Evolutionary conservation across 176 grass and related monocot species (phyloP).

Genomic region (Cocos nucifera): DNA sequence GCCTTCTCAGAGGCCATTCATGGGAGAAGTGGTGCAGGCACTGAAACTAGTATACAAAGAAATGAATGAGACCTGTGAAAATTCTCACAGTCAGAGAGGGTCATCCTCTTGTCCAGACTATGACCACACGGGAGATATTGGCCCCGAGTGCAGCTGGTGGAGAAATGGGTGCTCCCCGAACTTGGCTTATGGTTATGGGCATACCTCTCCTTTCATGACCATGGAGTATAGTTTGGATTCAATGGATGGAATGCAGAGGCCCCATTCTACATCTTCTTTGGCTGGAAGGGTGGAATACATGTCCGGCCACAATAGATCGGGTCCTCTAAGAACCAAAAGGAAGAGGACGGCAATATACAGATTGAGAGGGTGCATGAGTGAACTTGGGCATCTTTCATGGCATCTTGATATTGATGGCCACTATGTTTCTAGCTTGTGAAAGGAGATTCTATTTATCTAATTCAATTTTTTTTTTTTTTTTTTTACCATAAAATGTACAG

Average conservation of each 20-base stretch:
- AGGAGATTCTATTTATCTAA: too few species aligned
- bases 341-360: neutral
- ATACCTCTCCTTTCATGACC: slow-evolving; percentile 14
- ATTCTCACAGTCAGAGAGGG: slow-evolving; percentile 69
- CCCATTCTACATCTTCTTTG: neutral
- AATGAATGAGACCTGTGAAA: slow-evolving; percentile 49
- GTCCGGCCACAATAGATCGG: slow-evolving; percentile 4
- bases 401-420: too few species aligned
- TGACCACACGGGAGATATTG: slow-evolving; percentile 40
- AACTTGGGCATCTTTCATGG: neutral
- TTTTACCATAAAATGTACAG: too few species aligned
- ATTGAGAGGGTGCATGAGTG: slow-evolving; percentile 6
- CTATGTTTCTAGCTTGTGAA: too few species aligned
- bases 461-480: too few species aligned
- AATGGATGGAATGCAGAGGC: slow-evolving; percentile 1
- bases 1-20: slow-evolving; percentile 81
- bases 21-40: slow-evolving; percentile 98
- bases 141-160: slow-evolving; percentile 23
- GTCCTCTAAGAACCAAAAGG: slow-evolving; percentile 7
- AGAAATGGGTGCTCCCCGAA: neutral
- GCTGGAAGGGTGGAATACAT: too few species aligned
- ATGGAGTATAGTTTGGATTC: slow-evolving; percentile 16
- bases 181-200: neutral
- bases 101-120: slow-evolving; percentile 53
- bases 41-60: slow-evolving; percentile 88